Evolutionary conservation across 148 eudicot species (phyloP), one percentile per base, ranked within the genome.

Genomic region (Rhododendron simsii): DNA sequence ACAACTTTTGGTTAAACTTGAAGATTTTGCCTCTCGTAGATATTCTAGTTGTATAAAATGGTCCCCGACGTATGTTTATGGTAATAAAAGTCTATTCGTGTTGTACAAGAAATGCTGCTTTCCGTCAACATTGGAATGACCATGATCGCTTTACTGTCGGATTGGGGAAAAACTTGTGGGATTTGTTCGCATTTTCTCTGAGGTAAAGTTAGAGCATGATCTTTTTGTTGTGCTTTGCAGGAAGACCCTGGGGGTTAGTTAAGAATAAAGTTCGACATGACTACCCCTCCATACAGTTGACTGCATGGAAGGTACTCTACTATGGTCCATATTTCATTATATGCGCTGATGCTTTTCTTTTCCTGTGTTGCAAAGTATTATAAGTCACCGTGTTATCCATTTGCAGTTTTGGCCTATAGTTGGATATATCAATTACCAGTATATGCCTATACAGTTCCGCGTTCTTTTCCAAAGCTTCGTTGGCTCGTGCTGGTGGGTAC

Each of bases 371-470:
- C 7, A 9, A 14, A 77, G 16, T 45, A 78, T 3, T 47, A 26
- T 2, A 61, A 63, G 5, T 20, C 20, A 50, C 3, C 7, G 15
- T 51, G 48, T 59, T 48, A 23, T 47, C 33, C 21, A 0, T 80
- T 85, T 86, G 85, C 91, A 92, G 95, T 92, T 92, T 84, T 92
- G 92, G 92, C 96, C 95, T 10, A 30, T 92, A 2, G 88, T 92
- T 57, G 93, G 89, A 69, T 93, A 92, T 91, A 89, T 93, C 85
- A 93, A 93, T 85, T 93, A 92, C 86, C 95, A 93, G 79, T 93
- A 92, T 83, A 88, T 93, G 92, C 95, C 95, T 74, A 79, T 86
- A 57, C 96, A 93, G 83, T 91, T 93, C 45, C 93, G 95, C 2
- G 93, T 93, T 51, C 90, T 93, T 83, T 93, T 91, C 85, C 91